phyloP scores from a whole-genome alignment of 768 basidiomycete species.

The Hypsizygus marmoreus region DNA sequence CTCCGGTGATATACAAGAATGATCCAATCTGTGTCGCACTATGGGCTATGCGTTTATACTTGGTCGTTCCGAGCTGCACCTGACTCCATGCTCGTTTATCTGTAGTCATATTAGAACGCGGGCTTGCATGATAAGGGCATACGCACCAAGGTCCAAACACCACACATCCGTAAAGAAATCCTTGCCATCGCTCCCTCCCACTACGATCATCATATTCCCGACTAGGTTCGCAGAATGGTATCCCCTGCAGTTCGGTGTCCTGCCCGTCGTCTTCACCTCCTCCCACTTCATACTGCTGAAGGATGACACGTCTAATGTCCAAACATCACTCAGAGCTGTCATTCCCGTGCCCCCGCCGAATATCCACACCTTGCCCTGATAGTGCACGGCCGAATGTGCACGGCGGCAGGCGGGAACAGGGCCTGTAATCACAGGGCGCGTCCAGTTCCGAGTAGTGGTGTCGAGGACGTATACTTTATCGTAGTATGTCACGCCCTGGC shows the following conservation, averaged over 20 bases:
- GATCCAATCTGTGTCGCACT: constrained; percentile 90
- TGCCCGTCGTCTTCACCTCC: constrained; percentile 55
- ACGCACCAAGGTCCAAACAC: constrained; percentile 82
- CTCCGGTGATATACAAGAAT: constrained; percentile 87
- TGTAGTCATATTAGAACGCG: constrained; percentile 16
- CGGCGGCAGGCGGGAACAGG: constrained; percentile 66
- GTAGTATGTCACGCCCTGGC: constrained; percentile 80
- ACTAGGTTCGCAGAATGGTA: constrained; percentile 93
- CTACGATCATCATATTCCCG: constrained; percentile 80
- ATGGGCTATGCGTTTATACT: constrained; percentile 74
- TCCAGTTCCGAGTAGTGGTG: constrained; percentile 71
- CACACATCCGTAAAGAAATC: constrained; percentile 89
- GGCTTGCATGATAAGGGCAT: neutral
- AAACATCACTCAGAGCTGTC: constrained; percentile 87
- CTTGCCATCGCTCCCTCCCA: constrained; percentile 90
- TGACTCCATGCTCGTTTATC: constrained; percentile 49
- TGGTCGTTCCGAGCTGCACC: constrained; percentile 40
- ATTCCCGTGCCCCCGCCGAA: constrained; percentile 96
- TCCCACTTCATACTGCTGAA: constrained; percentile 35
- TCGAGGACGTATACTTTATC: constrained; percentile 84
- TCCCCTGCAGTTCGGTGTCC: constrained; percentile 66
- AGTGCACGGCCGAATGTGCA: constrained; percentile 84
- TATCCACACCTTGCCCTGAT: constrained; percentile 72
- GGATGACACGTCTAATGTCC: constrained; percentile 73
- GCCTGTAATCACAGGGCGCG: constrained; percentile 44